A percentile compares a stretch with the other conserved stretches of the same genome.
Evolutionary conservation across 169 alveolate genomes (phyloP).

Genomic region (Pseudocohnilembus persalinus): DNA sequence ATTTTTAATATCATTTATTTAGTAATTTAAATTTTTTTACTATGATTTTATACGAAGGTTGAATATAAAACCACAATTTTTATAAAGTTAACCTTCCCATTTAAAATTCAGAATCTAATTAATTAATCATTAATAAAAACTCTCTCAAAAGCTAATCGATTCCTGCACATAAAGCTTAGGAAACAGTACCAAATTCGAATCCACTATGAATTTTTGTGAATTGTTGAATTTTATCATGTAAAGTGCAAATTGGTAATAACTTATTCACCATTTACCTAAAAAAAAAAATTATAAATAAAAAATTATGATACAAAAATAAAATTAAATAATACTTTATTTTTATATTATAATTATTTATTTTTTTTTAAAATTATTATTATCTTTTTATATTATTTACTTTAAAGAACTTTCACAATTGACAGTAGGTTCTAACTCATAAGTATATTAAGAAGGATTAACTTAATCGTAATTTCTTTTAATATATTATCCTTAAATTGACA

Average conservation of each 20-base stretch:
- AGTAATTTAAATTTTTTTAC: conserved; percentile 70
- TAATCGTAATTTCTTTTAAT: conserved; percentile 4
- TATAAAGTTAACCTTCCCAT: conserved; percentile 69
- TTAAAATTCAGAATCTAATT: conserved; percentile 72
- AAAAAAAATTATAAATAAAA: too few species aligned
- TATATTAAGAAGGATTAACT: not conserved
- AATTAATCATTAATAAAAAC: conserved; percentile 70
- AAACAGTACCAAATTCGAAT: conserved; percentile 73
- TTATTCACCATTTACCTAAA: conserved; percentile 49
- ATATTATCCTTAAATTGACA: conserved; percentile 7
- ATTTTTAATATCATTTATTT: too few species aligned
- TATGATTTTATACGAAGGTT: conserved; percentile 74
- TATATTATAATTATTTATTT: too few species aligned
- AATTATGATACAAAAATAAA: too few species aligned
- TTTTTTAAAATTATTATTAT: too few species aligned
- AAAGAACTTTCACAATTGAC: conserved; percentile 20
- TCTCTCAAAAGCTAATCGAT: conserved; percentile 72
- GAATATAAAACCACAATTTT: conserved; percentile 80
- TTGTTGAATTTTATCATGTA: conserved; percentile 66
- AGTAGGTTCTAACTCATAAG: conserved; percentile 9
- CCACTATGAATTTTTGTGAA: conserved; percentile 64
- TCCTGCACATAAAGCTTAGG: conserved; percentile 79
- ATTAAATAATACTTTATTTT: too few species aligned
- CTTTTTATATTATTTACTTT: conserved; percentile 14
- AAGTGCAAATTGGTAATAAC: conserved; percentile 68